Evolutionary conservation across 352 stramenopile species (phyloP), one percentile per base, ranked within the genome.

Genomic region (Pythium dissotocum): DNA sequence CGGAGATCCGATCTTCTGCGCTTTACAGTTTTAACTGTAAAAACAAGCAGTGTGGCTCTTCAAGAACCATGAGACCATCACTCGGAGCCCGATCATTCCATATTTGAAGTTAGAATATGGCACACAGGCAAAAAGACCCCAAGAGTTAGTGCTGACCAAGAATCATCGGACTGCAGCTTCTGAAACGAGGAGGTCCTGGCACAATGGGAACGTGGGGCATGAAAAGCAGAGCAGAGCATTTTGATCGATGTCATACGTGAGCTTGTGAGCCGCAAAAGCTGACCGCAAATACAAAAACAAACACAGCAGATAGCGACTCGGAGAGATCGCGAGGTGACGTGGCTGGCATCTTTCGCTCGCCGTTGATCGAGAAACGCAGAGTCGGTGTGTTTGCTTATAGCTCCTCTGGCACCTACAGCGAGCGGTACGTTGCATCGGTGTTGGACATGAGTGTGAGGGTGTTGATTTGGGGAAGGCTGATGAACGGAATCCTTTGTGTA

Each of bases 331-430:
- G 21, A 24, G 21, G 21, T 24, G 21, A 24, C 18, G 46, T n/a
- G 42, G 6, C 46, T 30, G 46, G 30, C n/a, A 18, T 53, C 46
- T 53, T 53, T 53, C 46, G 46, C 46, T 9, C 7, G 46, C 18
- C 18, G 33, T 24, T 24, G 21, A 24, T 24, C 21, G 21, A 28
- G 28, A 59, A 51, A 49, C 21, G 28, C 8, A 24, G 21, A 24
- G 21, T 24, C 21, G 21, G 21, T 24, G 21, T 24, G 21, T 24
- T 24, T 24, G 21, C 21, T 24, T 24, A 24, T 24, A 24, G 21
- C 21, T 24, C 21, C 21, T 24, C 21, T 24, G 21, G 21, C 21
- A 24, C 21, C 42, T 90, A 89, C 67, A 72, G 88, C 56, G 82
- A 88, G 26, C 77, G 84, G 80, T 84, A 21, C 49, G 71, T 56